Evolutionary conservation across 2,329 filamentous ascomycete genomes (phyloP).

Genomic region (Alternaria solani): DNA sequence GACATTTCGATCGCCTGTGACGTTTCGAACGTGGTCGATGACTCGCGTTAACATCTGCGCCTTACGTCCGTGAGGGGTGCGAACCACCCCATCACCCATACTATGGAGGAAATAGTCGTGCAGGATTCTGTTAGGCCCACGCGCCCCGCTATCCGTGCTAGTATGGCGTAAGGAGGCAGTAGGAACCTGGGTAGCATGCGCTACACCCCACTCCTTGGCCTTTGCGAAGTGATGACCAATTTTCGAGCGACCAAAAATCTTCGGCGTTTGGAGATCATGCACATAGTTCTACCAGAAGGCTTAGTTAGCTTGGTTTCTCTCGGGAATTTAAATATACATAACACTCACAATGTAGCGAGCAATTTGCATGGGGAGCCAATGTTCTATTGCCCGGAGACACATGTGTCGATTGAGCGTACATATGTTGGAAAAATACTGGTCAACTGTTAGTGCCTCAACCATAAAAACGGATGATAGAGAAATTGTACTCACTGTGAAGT

Average conservation of each 20-base stretch:
- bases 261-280: neutral
- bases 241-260: neutral
- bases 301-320: neutral
- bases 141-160: conserved; percentile 5
- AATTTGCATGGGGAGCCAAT: conserved; percentile 5
- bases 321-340: neutral
- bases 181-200: neutral
- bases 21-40: conserved; percentile 10
- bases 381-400: neutral
- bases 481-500: conserved; percentile 5
- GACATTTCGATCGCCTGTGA: conserved; percentile 5
- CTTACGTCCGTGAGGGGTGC: neutral
- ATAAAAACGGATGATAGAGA: neutral
- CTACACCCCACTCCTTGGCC: neutral
- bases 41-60: conserved; percentile 12
- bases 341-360: conserved; percentile 6
- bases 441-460: neutral
- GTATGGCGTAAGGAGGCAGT: conserved; percentile 3
- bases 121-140: neutral
- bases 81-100: conserved; percentile 14
- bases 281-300: neutral
- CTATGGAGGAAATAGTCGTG: conserved; percentile 15
- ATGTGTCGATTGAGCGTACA: conserved; percentile 10
- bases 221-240: conserved; percentile 6
- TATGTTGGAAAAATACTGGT: conserved; percentile 4